Evolutionary conservation across 2,329 filamentous ascomycete genomes (phyloP).

Genomic region (Fusarium oxysporum): DNA sequence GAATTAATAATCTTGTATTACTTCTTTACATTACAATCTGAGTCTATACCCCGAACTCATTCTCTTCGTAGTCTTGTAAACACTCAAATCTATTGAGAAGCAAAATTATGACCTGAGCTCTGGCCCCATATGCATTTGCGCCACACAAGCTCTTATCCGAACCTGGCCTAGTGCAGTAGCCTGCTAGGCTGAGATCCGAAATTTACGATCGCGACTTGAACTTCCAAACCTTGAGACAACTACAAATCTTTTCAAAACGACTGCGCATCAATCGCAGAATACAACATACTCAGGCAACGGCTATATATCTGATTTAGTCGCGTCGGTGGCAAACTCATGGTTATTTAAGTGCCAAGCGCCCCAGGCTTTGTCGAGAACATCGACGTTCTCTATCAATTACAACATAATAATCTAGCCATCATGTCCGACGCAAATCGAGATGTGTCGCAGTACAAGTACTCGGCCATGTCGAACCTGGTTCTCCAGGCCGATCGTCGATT

Average conservation of each 20-base stretch:
- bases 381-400: conserved; percentile 48
- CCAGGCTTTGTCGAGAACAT: conserved; percentile 54
- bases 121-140: conserved; percentile 29
- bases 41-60: not conserved
- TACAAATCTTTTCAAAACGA: conserved; percentile 38
- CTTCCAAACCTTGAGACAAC: conserved; percentile 30
- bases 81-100: not conserved
- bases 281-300: conserved; percentile 32
- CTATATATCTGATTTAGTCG: conserved; percentile 18
- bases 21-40: not conserved
- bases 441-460: conserved; percentile 98
- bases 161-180: conserved; percentile 27
- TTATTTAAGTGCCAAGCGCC: conserved; percentile 50
- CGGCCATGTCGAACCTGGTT: conserved; percentile 99
- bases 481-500: conserved; percentile 99
- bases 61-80: not conserved
- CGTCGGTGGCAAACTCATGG: conserved; percentile 48
- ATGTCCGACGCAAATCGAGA: conserved; percentile 83
- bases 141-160: conserved; percentile 31
- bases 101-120: not conserved
- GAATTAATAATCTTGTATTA: not conserved
- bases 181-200: conserved; percentile 49
- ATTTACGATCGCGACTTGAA: conserved; percentile 50
- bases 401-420: conserved; percentile 52
- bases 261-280: conserved; percentile 42